Base-by-base conservation (phyloP, 108 stramenopile species). In the Conticribra weissflogii region DNA sequence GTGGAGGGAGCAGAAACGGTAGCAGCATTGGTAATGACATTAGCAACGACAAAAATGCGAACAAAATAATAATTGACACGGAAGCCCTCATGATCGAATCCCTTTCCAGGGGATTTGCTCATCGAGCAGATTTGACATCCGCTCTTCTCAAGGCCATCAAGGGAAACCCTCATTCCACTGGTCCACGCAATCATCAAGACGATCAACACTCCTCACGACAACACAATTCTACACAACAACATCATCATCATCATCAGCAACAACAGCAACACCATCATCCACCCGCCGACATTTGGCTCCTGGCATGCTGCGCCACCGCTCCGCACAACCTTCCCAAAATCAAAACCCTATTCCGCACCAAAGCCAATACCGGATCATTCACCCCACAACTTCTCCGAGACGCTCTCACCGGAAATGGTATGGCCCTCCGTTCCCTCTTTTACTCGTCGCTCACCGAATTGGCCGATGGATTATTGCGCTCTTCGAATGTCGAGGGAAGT, bases 321-420 rank as follows among this genome's bases (percentile, higher is more conserved):
- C 76, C 76, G 32, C 83, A 83, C 71, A 81, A 83, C 58, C 56
- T 59, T 34, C 12, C 68, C 16, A 69, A 72, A 44, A 63, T 83
- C 53, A 81, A 72, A 49, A 50, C 73, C 0, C 28, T 80, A 1
- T 74, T 83, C 41, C 45, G 66, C 31, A 44, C 59, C 21, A 79
- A 75, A 41, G 78, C 78, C 2, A 75, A 62, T 68, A 46, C 32
- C 34, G 78, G 78, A 2, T 27, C 50, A 1, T 79, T 79, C 29
- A 69, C 78, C 28, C 50, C 73, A 3, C 36, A 54, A 15, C n/a
- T 82, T 33, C 4, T 78, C 0, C 34, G 72, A 0, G 71, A 78
- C 18, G 56, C 77, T 14, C 29, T 82, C 18, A 34, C 45, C 0
- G 81, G 81, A 5, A 82, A 82, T 62, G 76, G 76, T 1, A 47